phyloP scores from a whole-genome alignment of 305 asterid genomes.

The Andrographis paniculata region DNA sequence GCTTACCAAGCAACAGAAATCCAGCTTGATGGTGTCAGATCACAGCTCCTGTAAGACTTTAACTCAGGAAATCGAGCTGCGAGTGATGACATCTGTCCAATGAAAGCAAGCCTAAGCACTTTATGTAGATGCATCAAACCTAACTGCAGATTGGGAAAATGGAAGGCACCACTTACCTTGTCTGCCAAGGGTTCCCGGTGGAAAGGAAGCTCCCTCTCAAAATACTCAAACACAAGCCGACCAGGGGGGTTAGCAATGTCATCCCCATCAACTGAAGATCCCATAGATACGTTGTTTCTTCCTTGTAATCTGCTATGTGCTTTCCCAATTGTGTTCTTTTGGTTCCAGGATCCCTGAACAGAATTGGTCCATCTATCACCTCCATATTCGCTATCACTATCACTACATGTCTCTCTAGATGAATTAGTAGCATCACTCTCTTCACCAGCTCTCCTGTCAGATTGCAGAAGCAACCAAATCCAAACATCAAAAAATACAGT shows the following conservation, averaged over 20 bases:
- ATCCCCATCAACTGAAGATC: conserved; percentile 32
- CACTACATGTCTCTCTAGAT: conserved; percentile 66
- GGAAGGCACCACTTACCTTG: conserved; percentile 44
- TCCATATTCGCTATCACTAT: conserved; percentile 49
- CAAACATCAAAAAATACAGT: not conserved
- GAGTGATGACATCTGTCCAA: conserved; percentile 54
- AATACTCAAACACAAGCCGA: conserved; percentile 56
- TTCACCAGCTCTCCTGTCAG: conserved; percentile 62
- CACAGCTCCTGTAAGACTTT: conserved; percentile 66
- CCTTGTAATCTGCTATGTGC: conserved; percentile 30
- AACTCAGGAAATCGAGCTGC: conserved; percentile 60
- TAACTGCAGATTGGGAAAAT: not conserved
- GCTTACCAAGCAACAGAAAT: conserved; percentile 91
- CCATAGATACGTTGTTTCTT: conserved; percentile 28
- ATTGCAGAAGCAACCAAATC: conserved; percentile 11
- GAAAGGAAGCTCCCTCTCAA: conserved; percentile 69
- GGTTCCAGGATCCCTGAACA: conserved; percentile 34
- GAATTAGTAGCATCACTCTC: conserved; percentile 71
- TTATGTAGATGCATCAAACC: conserved; percentile 13
- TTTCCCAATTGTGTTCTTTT: conserved; percentile 24
- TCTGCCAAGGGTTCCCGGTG: conserved; percentile 84
- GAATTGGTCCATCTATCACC: conserved; percentile 32
- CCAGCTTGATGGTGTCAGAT: conserved; percentile 78
- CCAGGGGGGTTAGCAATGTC: conserved; percentile 60
- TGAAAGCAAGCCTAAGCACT: conserved; percentile 16